A percentile compares a stretch with the other conserved stretches of the same genome.
Evolutionary conservation across 306 rosid species (phyloP).

Genomic region (Ochetophila trinervis): DNA sequence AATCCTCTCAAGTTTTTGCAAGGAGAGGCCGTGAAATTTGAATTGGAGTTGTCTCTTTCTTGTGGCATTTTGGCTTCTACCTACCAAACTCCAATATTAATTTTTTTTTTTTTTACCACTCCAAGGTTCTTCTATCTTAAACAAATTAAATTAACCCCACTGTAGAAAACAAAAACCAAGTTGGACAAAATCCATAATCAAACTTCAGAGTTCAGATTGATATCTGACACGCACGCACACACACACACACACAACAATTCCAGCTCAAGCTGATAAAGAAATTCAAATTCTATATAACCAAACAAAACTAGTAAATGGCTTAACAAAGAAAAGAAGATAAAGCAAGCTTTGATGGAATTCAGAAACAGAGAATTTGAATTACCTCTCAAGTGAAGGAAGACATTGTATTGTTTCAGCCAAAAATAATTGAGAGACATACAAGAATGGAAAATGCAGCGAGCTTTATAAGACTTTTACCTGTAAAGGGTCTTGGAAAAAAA

Average conservation of each 20-base stretch:
- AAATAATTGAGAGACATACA: neutral
- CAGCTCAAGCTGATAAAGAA: neutral
- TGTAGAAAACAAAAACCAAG: neutral
- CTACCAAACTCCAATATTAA: neutral
- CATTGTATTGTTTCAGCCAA: neutral
- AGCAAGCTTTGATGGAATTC: neutral
- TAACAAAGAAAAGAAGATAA: neutral
- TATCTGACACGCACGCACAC: neutral
- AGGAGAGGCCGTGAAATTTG: constrained; percentile 48
- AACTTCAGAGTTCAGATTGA: neutral
- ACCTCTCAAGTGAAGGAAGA: no score
- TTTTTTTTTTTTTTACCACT: no score
- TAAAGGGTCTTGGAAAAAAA: constrained; percentile 19
- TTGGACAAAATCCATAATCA: neutral
- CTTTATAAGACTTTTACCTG: constrained; percentile 21
- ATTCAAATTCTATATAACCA: constrained; percentile 2
- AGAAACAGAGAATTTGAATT: neutral
- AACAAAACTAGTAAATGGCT: neutral
- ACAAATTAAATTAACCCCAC: neutral
- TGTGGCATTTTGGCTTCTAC: constrained; percentile 57
- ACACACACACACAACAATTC: neutral
- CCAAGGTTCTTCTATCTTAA: neutral
- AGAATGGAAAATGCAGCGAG: neutral
- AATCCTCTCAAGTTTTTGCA: constrained; percentile 65
- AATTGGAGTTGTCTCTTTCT: constrained; percentile 39